Evolutionary conservation across 2,329 filamentous ascomycete species (phyloP).

Genomic region (Coniochaeta sp.): DNA sequence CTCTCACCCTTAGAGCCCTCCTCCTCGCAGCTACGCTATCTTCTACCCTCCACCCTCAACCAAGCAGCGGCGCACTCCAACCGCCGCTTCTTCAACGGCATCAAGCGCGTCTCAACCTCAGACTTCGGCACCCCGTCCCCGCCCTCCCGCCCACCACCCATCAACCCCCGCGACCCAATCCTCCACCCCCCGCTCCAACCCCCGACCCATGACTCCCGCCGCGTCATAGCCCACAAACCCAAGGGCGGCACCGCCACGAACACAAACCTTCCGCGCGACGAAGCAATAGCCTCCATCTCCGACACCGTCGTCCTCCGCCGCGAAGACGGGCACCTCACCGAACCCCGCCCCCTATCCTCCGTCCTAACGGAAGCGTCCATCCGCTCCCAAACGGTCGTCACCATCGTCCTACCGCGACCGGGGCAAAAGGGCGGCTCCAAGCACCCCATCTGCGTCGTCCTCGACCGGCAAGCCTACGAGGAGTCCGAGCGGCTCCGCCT

Average conservation of each 20-base stretch:
- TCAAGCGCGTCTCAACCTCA: neutral
- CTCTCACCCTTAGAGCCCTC: neutral
- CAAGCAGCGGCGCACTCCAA: neutral
- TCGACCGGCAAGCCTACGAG: slow-evolving; percentile 48
- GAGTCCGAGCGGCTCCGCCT: neutral
- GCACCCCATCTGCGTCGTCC: slow-evolving; percentile 63
- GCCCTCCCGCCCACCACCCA: neutral
- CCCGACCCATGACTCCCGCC: neutral
- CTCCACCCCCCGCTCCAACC: neutral
- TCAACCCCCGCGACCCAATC: neutral
- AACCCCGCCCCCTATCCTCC: slow-evolving; percentile 27
- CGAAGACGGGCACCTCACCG: slow-evolving; percentile 28
- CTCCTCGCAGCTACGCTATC: neutral
- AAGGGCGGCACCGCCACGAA: neutral
- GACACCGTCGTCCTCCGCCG: slow-evolving; percentile 30
- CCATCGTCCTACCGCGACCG: slow-evolving; percentile 28
- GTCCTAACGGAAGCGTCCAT: slow-evolving; percentile 34
- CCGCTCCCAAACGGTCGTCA: slow-evolving; percentile 30
- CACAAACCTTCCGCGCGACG: slow-evolving; percentile 28
- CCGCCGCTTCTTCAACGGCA: neutral
- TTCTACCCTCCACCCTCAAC: neutral
- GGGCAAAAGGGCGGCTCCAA: slow-evolving; percentile 6
- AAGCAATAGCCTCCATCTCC: slow-evolving; percentile 31
- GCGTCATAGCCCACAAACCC: neutral
- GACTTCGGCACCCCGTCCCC: neutral